A percentile compares a stretch with the other conserved stretches of the same genome.
Conservation (phyloP, 208 protist species). For the Polymyxa betae region DNA sequence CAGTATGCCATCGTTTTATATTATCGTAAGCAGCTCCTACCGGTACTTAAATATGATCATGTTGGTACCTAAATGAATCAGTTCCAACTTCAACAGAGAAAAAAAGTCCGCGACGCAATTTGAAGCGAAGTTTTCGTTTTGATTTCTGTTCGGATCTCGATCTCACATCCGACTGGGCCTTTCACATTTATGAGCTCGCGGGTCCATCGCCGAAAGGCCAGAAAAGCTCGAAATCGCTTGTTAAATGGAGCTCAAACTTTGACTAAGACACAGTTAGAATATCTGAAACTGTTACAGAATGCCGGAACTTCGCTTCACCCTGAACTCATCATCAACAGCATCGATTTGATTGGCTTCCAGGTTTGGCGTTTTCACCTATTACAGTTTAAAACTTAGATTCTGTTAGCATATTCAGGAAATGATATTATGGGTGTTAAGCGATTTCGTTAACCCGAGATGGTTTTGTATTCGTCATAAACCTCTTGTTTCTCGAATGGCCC, state of each 20-base stretch:
- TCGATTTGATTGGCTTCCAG: background rate
- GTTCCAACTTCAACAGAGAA: no score
- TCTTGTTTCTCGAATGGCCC: background rate
- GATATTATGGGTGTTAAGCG: slow-evolving; percentile 8
- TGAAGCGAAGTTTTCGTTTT: no score
- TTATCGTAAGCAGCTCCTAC: no score
- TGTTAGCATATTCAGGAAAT: slow-evolving; percentile 25
- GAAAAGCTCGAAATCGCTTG: background rate
- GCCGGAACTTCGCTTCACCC: background rate
- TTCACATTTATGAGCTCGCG: no score
- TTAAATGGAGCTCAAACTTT: background rate
- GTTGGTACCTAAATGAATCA: no score
- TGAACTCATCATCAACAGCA: background rate
- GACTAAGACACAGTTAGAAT: background rate
- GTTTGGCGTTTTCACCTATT: background rate
- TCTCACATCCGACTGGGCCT: no score
- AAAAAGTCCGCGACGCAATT: no score
- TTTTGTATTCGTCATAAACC: background rate
- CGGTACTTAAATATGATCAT: no score
- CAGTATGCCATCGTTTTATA: no score
- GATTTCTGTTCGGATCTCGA: no score
- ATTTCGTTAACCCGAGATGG: slow-evolving; percentile 5
- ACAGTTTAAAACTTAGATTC: background rate
- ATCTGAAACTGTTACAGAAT: background rate
- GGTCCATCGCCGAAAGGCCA: no score